These are phyloP conservation scores for Austroboletus eburneus DNA, from an alignment of 768 basidiomycete genomes.

Conservation along the genomic window DNA sequence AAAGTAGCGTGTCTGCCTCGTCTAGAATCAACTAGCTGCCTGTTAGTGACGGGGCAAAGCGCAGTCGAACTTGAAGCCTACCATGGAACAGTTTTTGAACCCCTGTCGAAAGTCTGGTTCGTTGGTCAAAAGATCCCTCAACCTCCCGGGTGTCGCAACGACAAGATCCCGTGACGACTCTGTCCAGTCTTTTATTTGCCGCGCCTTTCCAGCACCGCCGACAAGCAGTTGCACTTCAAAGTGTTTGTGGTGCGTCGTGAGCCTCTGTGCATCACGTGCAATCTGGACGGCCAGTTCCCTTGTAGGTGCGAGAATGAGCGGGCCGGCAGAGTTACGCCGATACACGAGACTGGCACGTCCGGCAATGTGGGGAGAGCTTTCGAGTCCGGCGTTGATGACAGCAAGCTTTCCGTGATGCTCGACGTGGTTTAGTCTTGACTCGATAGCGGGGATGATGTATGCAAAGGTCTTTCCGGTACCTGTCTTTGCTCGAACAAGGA, in stretches of 20 bases:
- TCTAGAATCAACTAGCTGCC: conserved; percentile 74
- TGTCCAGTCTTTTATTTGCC: conserved; percentile 67
- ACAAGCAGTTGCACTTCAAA: conserved; percentile 72
- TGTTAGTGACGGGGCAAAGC: conserved; percentile 4
- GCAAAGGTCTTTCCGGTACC: conserved; percentile 89
- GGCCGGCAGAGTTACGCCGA: conserved; percentile 52
- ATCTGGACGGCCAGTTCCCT: conserved; percentile 89
- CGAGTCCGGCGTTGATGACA: conserved; percentile 39
- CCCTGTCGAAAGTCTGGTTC: conserved; percentile 53
- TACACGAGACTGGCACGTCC: conserved; percentile 33
- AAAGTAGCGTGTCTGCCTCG: conserved; percentile 86
- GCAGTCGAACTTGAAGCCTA: conserved; percentile 31
- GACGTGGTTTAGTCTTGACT: conserved; percentile 65
- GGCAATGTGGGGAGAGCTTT: conserved; percentile 28
- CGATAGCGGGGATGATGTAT: conserved; percentile 84
- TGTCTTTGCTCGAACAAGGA: conserved; percentile 84
- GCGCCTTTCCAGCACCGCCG: conserved; percentile 65
- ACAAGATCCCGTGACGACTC: conserved; percentile 70
- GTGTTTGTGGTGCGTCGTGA: conserved; percentile 56
- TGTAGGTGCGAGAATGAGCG: conserved; percentile 84
- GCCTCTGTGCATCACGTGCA: conserved; percentile 71
- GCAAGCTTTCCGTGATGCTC: conserved; percentile 40
- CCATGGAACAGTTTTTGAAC: conserved; percentile 54
- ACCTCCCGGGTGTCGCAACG: conserved; percentile 86
- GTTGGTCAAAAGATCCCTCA: conserved; percentile 65